These are phyloP conservation scores for Fusarium equiseti DNA, from an alignment of 2,329 filamentous ascomycete genomes.

Conservation along the genomic window DNA sequence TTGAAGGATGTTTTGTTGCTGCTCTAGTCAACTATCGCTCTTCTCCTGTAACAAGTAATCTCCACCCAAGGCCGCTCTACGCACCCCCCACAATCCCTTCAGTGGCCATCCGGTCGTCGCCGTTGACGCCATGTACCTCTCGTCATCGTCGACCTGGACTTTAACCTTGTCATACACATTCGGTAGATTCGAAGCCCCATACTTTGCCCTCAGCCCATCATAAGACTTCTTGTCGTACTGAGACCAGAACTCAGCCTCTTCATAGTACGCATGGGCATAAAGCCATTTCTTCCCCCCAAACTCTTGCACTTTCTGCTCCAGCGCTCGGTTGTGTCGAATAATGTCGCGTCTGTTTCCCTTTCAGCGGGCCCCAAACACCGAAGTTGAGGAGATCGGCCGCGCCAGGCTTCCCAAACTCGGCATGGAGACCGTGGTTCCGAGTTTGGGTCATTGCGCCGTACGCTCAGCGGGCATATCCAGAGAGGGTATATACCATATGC, in stretches of 20 bases:
- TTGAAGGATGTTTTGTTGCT: too few species aligned
- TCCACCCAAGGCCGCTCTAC: slow-evolving; percentile 58
- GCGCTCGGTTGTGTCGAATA: slow-evolving; percentile 66
- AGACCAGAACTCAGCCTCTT: slow-evolving; percentile 75
- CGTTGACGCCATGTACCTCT: slow-evolving; percentile 49
- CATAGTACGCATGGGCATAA: slow-evolving; percentile 77
- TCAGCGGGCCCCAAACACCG: slow-evolving; percentile 70
- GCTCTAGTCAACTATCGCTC: background rate
- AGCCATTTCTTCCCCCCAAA: slow-evolving; percentile 76
- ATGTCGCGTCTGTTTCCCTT: slow-evolving; percentile 59
- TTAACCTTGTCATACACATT: slow-evolving; percentile 77
- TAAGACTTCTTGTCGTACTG: slow-evolving; percentile 72
- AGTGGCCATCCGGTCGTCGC: slow-evolving; percentile 57
- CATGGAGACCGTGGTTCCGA: slow-evolving; percentile 62
- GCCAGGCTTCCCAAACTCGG: slow-evolving; percentile 57
- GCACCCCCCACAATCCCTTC: slow-evolving; percentile 60
- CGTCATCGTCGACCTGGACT: slow-evolving; percentile 57
- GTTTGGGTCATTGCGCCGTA: slow-evolving; percentile 57
- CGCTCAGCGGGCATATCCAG: slow-evolving; percentile 66
- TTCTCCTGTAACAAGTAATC: slow-evolving; percentile 60
- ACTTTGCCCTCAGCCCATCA: slow-evolving; percentile 68
- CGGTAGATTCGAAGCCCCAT: slow-evolving; percentile 69
- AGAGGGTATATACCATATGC: slow-evolving; percentile 65
- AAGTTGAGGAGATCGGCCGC: slow-evolving; percentile 67
- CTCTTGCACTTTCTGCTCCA: slow-evolving; percentile 70